Base-by-base conservation (phyloP, 768 basidiomycete genomes). In the Podaxis rugospora region DNA sequence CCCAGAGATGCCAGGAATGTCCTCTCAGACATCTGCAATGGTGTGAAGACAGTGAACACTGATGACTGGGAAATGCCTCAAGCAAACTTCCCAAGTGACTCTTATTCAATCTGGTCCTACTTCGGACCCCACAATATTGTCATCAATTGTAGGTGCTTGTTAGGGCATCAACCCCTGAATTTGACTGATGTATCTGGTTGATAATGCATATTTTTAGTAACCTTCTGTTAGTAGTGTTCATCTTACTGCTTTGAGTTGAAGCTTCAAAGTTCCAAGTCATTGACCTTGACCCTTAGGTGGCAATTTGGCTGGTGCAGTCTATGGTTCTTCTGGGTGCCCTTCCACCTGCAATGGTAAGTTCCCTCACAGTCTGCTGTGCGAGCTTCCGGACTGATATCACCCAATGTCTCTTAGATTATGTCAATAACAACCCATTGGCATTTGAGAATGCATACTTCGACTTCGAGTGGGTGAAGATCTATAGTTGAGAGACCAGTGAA, bases 361-460 rank as follows among this genome's bases (percentile, higher is more conserved):
- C 25, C 3, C 36, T 39, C n/a, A 37, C 7, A 37, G 36, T 25
- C 27, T 5, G 16, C 73, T 2, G 5, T 51, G 16, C 14, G 21
- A 59, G 21, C 23, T 56, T 44, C 18, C 46, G 21, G 13, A 23
- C 11, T 14, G 23, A 49, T 10, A 27, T 62, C 35, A n/a, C 5
- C n/a, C 51, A 16, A 16, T 27, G 18, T 36, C 13, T 28, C 11
- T 51, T 58, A 87, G 86, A 82, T 54, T 84, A 74, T 66, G 87
- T 89, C 55, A 79, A 83, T 72, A 77, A 76, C 64, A 85, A 87
- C 70, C 89, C 90, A 0, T 63, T 65, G 4, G 82, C 82, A 9
- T 91, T 90, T 70, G 47, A 64, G 21, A 72, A 84, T 13, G 88
- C 90, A 0, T 90, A 82, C 75, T 91, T 88, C 75, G 81, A 89